These are phyloP conservation scores for Leccinum pachyderme DNA, from an alignment of 1,284 basidiomycete species.

Conservation along the genomic window DNA sequence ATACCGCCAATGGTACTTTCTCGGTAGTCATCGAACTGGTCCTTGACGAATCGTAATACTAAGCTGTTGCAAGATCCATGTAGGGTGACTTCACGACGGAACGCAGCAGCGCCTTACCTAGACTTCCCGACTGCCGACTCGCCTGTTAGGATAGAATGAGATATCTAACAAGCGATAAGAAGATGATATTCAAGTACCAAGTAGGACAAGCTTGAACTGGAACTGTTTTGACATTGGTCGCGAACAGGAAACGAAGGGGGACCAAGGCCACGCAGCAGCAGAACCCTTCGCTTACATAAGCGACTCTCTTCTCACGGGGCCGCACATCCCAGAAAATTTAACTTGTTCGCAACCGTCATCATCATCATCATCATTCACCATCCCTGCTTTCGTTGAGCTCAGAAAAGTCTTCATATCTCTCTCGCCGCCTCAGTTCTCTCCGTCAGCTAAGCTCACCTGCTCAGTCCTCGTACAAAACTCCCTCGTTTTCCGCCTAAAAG, in stretches of 20 bases:
- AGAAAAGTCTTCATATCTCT: conserved; percentile 23
- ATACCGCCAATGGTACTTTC: conserved; percentile 86
- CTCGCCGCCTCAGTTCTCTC: conserved; percentile 17
- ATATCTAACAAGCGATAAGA: neutral
- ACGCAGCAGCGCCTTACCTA: conserved; percentile 52
- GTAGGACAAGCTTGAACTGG: conserved; percentile 89
- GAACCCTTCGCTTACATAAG: conserved; percentile 24
- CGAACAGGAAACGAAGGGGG: conserved; percentile 14
- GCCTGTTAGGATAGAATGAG: conserved; percentile 46
- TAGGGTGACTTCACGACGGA: conserved; percentile 3
- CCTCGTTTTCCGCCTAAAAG: conserved; percentile 33
- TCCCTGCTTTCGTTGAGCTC: conserved; percentile 28
- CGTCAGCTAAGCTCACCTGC: conserved; percentile 30
- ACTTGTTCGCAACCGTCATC: conserved; percentile 28
- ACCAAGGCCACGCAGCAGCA: conserved; percentile 8
- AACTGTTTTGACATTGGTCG: conserved; percentile 75
- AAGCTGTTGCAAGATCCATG: conserved; percentile 51
- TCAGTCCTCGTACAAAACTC: conserved; percentile 29
- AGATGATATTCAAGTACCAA: conserved; percentile 54
- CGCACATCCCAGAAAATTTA: conserved; percentile 26
- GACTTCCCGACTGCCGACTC: conserved; percentile 98
- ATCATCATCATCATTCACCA: conserved; percentile 12
- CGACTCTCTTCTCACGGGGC: conserved; percentile 25
- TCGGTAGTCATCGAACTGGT: conserved; percentile 97
- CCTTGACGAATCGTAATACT: conserved; percentile 93